Base-by-base conservation (phyloP, 768 basidiomycete genomes). In the Cantharellus anzutake region DNA sequence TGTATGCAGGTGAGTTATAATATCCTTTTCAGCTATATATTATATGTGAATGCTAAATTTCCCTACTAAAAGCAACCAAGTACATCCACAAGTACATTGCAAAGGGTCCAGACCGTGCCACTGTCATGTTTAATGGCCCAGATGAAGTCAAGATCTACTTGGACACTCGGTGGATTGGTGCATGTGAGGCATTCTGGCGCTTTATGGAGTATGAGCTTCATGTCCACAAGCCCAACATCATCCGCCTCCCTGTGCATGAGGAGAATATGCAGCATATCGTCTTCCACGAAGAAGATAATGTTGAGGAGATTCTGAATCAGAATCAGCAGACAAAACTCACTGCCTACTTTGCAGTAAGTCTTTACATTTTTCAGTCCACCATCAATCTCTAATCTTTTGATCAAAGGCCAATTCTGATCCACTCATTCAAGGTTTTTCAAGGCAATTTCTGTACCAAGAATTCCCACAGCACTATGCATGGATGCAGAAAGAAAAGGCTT, bases 31-130 rank as follows among this genome's bases (percentile, higher is more conserved):
- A 4, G 63, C 75, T 29, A 29, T 29, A 29, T 29, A 29, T 29
- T 29, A 29, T 29, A 29, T 29, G 20, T 29, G 20, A 29, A 29
- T 3, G 56, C 75, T 65, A 76, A 29, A 29, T 29, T 29, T 29
- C 20, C 20, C 20, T 29, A 29, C 20, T 29, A 29, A 29, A 29
- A 29, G 20, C 20, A 29, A 48, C 44, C 11, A 48, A 48, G 44
- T 80, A 80, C 57, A 64, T 73, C 16, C 70, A 71, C 66, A 78
- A 78, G 64, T 78, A 78, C 64, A 67, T 77, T 20, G 70, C 76
- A 66, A 80, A 79, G 63, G 76, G 79, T 4, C 63, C 62, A 60
- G 76, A 79, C 63, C 64, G 67, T 4, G 68, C 70, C 0, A 72
- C 73, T 0, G 11, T 76, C 40, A 67, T 72, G 60, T 57, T 74